Evolutionary conservation across 768 basidiomycete genomes (phyloP).

Genomic region (Pisolithus sp.): DNA sequence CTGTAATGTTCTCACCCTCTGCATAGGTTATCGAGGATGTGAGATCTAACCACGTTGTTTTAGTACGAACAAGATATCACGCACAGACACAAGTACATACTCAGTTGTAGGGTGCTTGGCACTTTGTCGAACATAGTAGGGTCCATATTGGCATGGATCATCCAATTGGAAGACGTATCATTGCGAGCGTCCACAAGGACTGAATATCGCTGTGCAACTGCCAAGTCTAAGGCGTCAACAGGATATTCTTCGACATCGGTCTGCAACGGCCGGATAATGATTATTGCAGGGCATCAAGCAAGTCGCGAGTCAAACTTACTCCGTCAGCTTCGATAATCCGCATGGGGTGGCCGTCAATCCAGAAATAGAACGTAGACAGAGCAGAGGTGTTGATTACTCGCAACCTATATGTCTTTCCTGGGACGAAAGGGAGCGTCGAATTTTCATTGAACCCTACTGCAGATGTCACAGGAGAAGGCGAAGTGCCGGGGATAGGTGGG

Average conservation of each 20-base stretch:
- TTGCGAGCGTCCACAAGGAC: conserved; percentile 88
- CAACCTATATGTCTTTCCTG: conserved; percentile 87
- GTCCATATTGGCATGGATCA: conserved; percentile 89
- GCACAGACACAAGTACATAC: conserved; percentile 34
- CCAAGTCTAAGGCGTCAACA: conserved; percentile 64
- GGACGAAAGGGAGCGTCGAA: conserved; percentile 70
- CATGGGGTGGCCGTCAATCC: conserved; percentile 88
- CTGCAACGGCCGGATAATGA: conserved; percentile 28
- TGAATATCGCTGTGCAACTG: conserved; percentile 91
- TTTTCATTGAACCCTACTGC: conserved; percentile 83
- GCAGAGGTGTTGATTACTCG: conserved; percentile 81
- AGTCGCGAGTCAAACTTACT: conserved; percentile 34
- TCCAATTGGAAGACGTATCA: conserved; percentile 79
- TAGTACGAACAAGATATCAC: background rate
- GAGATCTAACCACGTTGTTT: conserved; percentile 43
- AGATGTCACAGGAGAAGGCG: conserved; percentile 39
- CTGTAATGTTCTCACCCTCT: conserved; percentile 42
- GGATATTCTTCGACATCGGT: conserved; percentile 72
- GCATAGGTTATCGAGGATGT: conserved; percentile 82
- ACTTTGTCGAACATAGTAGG: conserved; percentile 82
- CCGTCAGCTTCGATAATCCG: conserved; percentile 79
- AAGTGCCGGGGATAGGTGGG: conserved; percentile 47
- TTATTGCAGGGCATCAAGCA: background rate
- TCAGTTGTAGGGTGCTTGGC: conserved; percentile 66
- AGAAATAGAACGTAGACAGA: conserved; percentile 73